A percentile compares a stretch with the other conserved stretches of the same genome.
phyloP scores from a whole-genome alignment of 1,284 basidiomycete genomes.

The Pascua guehoae region DNA sequence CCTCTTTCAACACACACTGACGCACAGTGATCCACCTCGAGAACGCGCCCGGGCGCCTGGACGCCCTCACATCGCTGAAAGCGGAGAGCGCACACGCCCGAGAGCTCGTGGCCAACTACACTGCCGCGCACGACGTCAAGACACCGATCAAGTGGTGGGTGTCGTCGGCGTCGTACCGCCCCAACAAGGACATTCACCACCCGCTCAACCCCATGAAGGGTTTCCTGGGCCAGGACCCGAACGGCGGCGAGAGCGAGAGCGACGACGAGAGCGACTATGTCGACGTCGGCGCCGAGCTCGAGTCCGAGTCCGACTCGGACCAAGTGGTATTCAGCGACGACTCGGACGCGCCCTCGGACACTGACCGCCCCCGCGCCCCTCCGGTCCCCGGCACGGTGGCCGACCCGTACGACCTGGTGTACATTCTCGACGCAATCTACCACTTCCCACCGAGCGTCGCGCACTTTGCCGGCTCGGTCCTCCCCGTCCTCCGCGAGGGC shows the following conservation, averaged over 20 bases:
- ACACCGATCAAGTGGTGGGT: slow-evolving; percentile 25
- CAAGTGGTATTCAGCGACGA: slow-evolving; percentile 5
- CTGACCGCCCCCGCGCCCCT: neutral
- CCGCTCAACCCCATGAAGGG: slow-evolving; percentile 42
- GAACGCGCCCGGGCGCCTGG: slow-evolving; percentile 50
- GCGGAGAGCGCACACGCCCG: slow-evolving; percentile 56
- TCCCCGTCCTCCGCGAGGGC: slow-evolving; percentile 52
- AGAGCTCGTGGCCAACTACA: slow-evolving; percentile 47
- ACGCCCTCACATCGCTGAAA: slow-evolving; percentile 61
- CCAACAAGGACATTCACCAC: slow-evolving; percentile 31
- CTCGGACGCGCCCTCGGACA: neutral
- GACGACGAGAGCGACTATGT: neutral
- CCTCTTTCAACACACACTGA: slow-evolving; percentile 20
- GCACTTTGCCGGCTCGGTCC: slow-evolving; percentile 56
- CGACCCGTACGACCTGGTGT: slow-evolving; percentile 44
- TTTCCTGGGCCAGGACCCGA: slow-evolving; percentile 21
- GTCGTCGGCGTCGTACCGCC: slow-evolving; percentile 19
- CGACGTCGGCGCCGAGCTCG: slow-evolving; percentile 1
- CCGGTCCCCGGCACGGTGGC: neutral
- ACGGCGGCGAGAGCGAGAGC: no score
- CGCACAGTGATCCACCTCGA: slow-evolving; percentile 47
- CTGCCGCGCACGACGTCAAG: slow-evolving; percentile 1
- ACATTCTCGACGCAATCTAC: slow-evolving; percentile 65
- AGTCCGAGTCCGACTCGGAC: neutral
- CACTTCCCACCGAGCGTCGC: slow-evolving; percentile 59